Percentiles rank a stretch among this genome's conserved stretches.
Evolutionary conservation across 2,329 filamentous ascomycete genomes (phyloP).

Genomic region (Gremmenia infestans): DNA sequence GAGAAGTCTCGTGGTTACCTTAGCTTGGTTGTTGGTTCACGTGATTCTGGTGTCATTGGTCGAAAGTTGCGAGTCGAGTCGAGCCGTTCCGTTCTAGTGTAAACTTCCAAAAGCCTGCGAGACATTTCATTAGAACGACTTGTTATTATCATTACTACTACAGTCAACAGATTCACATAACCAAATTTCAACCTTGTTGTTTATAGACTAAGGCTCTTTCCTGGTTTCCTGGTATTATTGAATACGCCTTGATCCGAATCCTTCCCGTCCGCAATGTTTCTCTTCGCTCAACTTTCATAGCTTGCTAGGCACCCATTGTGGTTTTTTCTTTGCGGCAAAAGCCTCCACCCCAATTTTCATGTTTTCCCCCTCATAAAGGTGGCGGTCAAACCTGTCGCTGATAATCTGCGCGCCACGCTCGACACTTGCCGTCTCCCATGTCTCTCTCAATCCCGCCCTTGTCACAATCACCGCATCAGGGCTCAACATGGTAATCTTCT

Average conservation of each 20-base stretch:
- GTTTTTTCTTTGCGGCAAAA: conserved; percentile 70
- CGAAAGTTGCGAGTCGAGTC: neutral
- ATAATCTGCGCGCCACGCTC: conserved; percentile 53
- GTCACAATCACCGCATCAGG: conserved; percentile 72
- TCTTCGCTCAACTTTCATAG: conserved; percentile 34
- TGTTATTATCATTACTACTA: too few relatives aligned
- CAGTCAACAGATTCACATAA: too few relatives aligned
- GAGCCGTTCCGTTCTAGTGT: neutral
- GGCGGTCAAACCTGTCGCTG: conserved; percentile 48
- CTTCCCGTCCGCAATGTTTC: too few relatives aligned
- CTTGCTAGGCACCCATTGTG: conserved; percentile 62
- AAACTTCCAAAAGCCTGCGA: too few relatives aligned
- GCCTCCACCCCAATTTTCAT: conserved; percentile 68
- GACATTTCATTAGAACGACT: too few relatives aligned
- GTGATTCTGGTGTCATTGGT: neutral
- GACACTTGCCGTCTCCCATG: conserved; percentile 61
- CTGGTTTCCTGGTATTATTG: too few relatives aligned
- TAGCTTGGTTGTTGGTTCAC: neutral
- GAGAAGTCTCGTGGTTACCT: neutral
- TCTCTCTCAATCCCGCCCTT: conserved; percentile 63
- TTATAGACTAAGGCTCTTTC: too few relatives aligned
- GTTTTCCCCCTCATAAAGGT: conserved; percentile 62
- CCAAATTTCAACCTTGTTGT: too few relatives aligned
- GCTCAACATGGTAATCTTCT: conserved; percentile 56
- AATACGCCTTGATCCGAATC: too few relatives aligned